These are phyloP conservation scores for Phenoliferia sp. DNA, from an alignment of 1,284 basidiomycete species.

Conservation along the genomic window DNA sequence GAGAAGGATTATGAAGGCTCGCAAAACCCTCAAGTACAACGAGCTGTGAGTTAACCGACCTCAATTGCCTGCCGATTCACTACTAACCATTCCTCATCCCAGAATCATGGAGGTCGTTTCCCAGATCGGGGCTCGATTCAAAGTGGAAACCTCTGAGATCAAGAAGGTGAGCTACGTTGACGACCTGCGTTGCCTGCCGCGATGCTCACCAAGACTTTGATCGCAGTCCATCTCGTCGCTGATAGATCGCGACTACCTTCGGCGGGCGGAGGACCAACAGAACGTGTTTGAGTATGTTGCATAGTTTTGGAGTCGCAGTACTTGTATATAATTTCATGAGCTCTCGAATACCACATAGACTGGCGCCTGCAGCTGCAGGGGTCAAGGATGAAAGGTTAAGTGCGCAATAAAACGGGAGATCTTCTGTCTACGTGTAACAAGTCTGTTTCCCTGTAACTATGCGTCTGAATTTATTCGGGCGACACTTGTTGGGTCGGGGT, in stretches of 20 bases:
- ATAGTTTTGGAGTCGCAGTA: conserved; percentile 37
- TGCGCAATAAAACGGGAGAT: too few species aligned
- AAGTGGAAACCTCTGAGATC: conserved; percentile 59
- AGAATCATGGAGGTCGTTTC: conserved; percentile 50
- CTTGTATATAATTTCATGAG: background rate
- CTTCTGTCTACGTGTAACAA: too few species aligned
- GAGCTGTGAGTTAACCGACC: conserved; percentile 49
- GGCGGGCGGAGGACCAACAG: conserved; percentile 64
- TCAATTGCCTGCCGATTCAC: background rate
- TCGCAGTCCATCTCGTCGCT: conserved; percentile 61
- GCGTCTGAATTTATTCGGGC: too few species aligned
- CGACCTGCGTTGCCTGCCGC: background rate
- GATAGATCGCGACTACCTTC: conserved; percentile 81
- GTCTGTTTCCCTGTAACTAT: too few species aligned
- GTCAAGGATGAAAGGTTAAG: background rate
- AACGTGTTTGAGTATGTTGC: conserved; percentile 74
- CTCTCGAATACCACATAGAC: background rate
- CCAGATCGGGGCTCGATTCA: conserved; percentile 70
- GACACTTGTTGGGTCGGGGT: too few species aligned
- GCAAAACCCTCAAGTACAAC: conserved; percentile 73
- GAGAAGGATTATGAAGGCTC: conserved; percentile 83
- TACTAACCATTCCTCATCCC: background rate
- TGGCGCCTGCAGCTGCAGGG: background rate
- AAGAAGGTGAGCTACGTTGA: conserved; percentile 53
- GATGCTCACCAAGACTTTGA: background rate